Conservation (phyloP, 257 asterid species). For the Rhazya stricta region DNA sequence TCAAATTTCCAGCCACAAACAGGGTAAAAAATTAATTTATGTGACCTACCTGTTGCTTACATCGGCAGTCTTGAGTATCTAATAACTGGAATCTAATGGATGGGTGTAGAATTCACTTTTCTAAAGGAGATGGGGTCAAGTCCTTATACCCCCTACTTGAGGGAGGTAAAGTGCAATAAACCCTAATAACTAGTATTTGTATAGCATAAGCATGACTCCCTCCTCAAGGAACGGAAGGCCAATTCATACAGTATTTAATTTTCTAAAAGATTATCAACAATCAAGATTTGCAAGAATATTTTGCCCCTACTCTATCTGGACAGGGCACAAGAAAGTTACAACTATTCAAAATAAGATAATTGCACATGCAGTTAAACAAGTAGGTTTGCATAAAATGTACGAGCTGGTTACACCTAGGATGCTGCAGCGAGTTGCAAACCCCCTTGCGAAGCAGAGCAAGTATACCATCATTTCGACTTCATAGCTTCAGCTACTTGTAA, state of each 20-base stretch:
- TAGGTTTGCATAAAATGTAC: background rate
- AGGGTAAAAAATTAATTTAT: too few relatives aligned
- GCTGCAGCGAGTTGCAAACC: background rate
- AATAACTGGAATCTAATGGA: too few relatives aligned
- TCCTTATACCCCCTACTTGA: too few relatives aligned
- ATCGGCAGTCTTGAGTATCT: too few relatives aligned
- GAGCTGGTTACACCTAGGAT: background rate
- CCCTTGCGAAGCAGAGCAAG: background rate
- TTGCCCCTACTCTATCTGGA: background rate
- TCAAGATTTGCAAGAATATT: background rate
- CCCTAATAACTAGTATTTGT: too few relatives aligned
- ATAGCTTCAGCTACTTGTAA: background rate
- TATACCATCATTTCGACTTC: background rate
- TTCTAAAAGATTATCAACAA: background rate
- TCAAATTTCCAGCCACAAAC: too few relatives aligned
- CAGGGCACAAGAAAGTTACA: background rate
- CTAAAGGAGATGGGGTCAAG: too few relatives aligned
- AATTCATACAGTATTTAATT: background rate
- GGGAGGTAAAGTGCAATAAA: too few relatives aligned
- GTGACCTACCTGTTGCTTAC: too few relatives aligned
- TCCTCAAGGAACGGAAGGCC: background rate
- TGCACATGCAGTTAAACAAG: background rate
- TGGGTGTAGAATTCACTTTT: too few relatives aligned
- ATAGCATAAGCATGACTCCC: background rate
- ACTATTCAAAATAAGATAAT: background rate